A percentile compares a stretch with the other conserved stretches of the same genome.
Evolutionary conservation across 768 basidiomycete genomes (phyloP).

Genomic region (Tricholoma matsutake): DNA sequence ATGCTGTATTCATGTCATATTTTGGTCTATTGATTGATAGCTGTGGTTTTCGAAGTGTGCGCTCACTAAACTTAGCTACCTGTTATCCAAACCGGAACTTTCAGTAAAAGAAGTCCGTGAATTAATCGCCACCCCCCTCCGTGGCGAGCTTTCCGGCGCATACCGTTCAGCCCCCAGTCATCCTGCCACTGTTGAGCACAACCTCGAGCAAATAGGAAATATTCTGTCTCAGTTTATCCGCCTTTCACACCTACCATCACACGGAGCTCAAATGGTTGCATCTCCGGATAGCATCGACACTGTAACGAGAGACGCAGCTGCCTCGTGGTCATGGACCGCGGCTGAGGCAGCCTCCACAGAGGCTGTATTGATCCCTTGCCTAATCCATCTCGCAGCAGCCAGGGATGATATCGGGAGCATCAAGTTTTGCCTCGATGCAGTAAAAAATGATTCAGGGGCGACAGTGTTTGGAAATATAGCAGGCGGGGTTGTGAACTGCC

Average conservation of each 20-base stretch:
- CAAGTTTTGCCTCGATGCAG: slow-evolving; percentile 51
- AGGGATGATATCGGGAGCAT: slow-evolving; percentile 64
- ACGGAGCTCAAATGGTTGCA: slow-evolving; percentile 32
- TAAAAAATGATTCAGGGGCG: slow-evolving; percentile 23
- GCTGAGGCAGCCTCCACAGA: slow-evolving; percentile 72
- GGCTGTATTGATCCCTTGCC: slow-evolving; percentile 67
- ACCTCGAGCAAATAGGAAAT: slow-evolving; percentile 58
- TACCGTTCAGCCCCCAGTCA: slow-evolving; percentile 41
- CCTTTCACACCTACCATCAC: slow-evolving; percentile 43
- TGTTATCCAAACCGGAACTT: slow-evolving; percentile 84
- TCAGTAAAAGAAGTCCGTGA: slow-evolving; percentile 63
- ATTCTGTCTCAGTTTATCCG: slow-evolving; percentile 69
- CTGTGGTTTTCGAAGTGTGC: slow-evolving; percentile 59
- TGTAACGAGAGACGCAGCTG: slow-evolving; percentile 44
- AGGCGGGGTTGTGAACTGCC: slow-evolving; percentile 70
- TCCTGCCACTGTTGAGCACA: slow-evolving; percentile 40
- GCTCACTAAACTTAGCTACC: slow-evolving; percentile 84
- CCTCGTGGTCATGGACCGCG: slow-evolving; percentile 77
- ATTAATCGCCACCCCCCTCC: slow-evolving; percentile 73
- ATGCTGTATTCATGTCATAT: slow-evolving; percentile 3
- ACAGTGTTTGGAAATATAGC: slow-evolving; percentile 39
- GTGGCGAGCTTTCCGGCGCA: slow-evolving; percentile 79
- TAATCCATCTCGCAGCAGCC: slow-evolving; percentile 77
- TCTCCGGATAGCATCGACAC: slow-evolving; percentile 38
- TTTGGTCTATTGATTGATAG: background rate